Base-by-base conservation (phyloP, 441 rosid genomes). In the Rhodomyrtus psidioides region DNA sequence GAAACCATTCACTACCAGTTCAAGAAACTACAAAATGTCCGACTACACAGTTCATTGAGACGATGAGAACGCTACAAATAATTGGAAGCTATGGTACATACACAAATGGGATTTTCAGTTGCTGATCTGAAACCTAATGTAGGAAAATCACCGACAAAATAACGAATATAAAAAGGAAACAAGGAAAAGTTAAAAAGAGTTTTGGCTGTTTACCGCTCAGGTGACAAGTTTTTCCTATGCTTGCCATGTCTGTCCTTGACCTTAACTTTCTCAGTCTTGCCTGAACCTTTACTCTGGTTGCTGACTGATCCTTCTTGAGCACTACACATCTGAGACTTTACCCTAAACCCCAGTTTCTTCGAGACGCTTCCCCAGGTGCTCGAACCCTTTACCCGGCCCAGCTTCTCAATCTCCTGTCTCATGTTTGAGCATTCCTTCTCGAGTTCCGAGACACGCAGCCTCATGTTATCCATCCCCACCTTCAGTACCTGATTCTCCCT, bases 281-380 rank as follows among this genome's bases (percentile, higher is more conserved):
- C 91, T 85, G 87, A 88, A 85, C 88, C 90, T 24, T 83, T 90
- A 83, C 92, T 94, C 87, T 93, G 96, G 85, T 94, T 95, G 85
- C 95, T 91, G 59, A 95, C 95, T 14, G 98, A 95, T 30, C 94
- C 95, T 87, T 97, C 98, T 86, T 94, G 93, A 16, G 96, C 99
- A 86, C 99, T 96, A 86, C 99, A 96, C 98, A 97, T 96, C 88
- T 96, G 99, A n/a, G 98, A 95, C 91, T 97, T 97, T 60, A 95
- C 83, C 93, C 90, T 95, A 26, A 97, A 94, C 83, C 99, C 98
- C 9, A 97, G 91, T 90, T 91, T 97, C 95, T 93, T 97, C 0
- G 98, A 94, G 42, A 97, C 93, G 51, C 87, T 94, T 59, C 93
- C 95, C 99, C 98, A 94, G 17, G 93, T 60, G 84, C 94, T 93